Conservation (phyloP, 257 asterid species). For the Rhazya stricta region DNA sequence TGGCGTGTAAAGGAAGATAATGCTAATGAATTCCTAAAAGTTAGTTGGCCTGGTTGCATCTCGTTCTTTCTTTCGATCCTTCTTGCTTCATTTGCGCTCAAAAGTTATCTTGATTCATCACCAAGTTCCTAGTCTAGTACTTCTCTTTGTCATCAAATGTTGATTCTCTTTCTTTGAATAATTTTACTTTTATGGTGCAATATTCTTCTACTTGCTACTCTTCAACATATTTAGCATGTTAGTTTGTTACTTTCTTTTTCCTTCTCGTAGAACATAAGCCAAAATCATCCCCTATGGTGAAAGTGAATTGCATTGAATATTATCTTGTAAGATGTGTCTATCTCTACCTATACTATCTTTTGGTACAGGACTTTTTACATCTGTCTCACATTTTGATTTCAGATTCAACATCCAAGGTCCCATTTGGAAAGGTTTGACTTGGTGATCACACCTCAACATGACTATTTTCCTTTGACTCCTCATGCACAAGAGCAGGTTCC, state of each 20-base stretch:
- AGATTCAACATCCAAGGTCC: slow-evolving; percentile 98
- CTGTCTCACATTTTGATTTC: slow-evolving; percentile 24
- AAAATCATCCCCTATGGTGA: not conserved
- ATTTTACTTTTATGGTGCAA: not conserved
- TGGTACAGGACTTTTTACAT: not conserved
- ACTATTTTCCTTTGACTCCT: slow-evolving; percentile 77
- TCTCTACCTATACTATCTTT: not conserved
- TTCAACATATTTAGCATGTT: not conserved
- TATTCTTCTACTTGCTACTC: not conserved
- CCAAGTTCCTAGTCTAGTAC: not conserved
- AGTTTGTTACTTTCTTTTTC: not conserved
- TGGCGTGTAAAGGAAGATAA: not conserved
- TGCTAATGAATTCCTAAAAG: not conserved
- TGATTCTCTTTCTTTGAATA: not conserved
- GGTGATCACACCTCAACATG: slow-evolving; percentile 90
- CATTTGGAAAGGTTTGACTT: slow-evolving; percentile 87
- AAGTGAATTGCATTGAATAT: not conserved
- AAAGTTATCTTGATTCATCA: not conserved
- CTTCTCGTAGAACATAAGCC: not conserved
- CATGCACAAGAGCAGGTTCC: slow-evolving; percentile 81
- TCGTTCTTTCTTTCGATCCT: not conserved
- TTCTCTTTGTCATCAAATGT: not conserved
- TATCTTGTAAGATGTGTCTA: not conserved
- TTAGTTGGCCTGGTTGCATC: not conserved
- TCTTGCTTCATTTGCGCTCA: not conserved